These are phyloP conservation scores for Oenanthe javanica DNA, from an alignment of 140 eudicot genomes.

Conservation along the genomic window DNA sequence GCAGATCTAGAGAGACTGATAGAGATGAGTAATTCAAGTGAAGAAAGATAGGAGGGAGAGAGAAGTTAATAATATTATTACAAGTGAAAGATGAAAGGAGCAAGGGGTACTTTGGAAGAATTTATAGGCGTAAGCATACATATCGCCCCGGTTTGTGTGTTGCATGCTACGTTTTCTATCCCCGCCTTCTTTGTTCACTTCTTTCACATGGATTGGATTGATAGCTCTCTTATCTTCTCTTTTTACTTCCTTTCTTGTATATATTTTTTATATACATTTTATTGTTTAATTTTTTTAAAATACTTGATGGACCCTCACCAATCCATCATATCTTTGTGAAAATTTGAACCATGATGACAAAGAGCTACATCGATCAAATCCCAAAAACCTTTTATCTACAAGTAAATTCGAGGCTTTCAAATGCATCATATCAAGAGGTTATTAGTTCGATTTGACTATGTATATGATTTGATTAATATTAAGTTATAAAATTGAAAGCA, in stretches of 20 bases:
- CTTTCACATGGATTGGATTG: conserved; percentile 1
- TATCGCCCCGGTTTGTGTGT: conserved; percentile 15
- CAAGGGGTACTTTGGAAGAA: not conserved
- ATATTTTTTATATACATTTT: not conserved
- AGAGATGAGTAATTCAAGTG: not conserved
- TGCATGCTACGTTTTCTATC: conserved; percentile 7
- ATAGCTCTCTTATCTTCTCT: not conserved
- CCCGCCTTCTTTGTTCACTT: not conserved
- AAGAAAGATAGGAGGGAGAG: not conserved
- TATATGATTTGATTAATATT: too few species aligned
- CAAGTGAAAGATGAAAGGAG: not conserved
- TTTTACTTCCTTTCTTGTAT: not conserved
- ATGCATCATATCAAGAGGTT: too few species aligned
- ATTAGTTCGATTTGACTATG: too few species aligned
- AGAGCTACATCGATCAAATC: too few species aligned
- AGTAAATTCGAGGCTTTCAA: too few species aligned
- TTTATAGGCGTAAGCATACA: conserved; percentile 19
- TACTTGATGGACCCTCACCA: too few species aligned
- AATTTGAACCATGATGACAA: too few species aligned
- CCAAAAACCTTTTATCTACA: too few species aligned
- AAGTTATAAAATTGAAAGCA: too few species aligned
- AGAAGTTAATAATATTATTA: not conserved
- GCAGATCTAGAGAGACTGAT: not conserved
- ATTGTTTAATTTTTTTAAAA: too few species aligned
- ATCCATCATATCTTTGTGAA: too few species aligned